Evolutionary conservation across 2,329 filamentous ascomycete genomes (phyloP).

Genomic region (Ciborinia camelliae): DNA sequence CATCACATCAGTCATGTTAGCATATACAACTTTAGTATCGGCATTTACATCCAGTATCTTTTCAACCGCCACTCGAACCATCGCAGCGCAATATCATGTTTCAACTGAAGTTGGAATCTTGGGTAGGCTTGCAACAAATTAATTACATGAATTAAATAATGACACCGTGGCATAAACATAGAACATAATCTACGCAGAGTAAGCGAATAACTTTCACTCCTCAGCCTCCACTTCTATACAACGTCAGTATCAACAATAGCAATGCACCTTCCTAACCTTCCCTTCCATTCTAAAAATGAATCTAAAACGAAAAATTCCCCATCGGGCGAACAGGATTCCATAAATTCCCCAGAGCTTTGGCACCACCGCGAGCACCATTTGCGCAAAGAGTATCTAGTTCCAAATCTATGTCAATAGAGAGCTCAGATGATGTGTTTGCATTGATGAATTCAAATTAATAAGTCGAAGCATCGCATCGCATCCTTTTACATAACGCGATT

Average conservation of each 20-base stretch:
- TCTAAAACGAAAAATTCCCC: background rate
- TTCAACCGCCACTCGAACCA: slow-evolving; percentile 58
- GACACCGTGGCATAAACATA: too few species aligned
- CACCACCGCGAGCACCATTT: too few species aligned
- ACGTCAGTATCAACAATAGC: background rate
- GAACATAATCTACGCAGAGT: too few species aligned
- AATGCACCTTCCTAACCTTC: background rate
- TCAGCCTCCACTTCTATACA: slow-evolving; percentile 1
- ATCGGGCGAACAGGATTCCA: background rate
- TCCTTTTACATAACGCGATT: too few species aligned
- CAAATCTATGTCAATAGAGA: too few species aligned
- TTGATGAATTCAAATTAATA: too few species aligned
- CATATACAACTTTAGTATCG: slow-evolving; percentile 68
- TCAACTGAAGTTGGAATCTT: slow-evolving; percentile 59
- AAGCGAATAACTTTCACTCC: too few species aligned
- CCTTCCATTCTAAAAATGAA: slow-evolving; percentile 16
- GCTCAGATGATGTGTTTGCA: too few species aligned
- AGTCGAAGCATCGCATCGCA: too few species aligned
- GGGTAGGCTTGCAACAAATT: too few species aligned
- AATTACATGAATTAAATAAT: too few species aligned
- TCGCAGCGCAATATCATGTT: slow-evolving; percentile 59
- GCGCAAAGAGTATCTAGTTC: too few species aligned
- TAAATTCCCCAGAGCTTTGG: background rate
- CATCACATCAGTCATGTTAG: slow-evolving; percentile 63
- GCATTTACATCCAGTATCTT: slow-evolving; percentile 76